A percentile compares a stretch with the other conserved stretches of the same genome.
Conservation (phyloP, 495 filamentous ascomycete genomes). For the Neurospora tetraspora region DNA sequence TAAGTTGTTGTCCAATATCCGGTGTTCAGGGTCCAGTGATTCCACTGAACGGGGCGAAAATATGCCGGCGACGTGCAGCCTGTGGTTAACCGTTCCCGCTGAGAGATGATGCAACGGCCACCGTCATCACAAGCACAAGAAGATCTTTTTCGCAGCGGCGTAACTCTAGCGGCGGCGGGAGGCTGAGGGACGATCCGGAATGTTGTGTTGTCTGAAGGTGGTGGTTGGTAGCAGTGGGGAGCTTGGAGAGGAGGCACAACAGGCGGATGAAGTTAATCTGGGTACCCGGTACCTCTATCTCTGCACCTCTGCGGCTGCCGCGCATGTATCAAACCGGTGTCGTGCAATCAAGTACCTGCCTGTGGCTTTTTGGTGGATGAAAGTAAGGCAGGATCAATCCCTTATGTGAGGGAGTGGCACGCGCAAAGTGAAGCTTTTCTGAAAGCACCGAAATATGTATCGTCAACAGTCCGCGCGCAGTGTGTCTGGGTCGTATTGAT, state of each 20-base stretch:
- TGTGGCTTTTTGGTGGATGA: neutral
- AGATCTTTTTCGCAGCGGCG: neutral
- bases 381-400: neutral
- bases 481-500: neutral
- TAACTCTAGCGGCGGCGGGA: neutral
- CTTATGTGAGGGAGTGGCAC: no score
- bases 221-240: neutral
- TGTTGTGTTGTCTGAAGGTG: neutral
- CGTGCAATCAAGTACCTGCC: neutral
- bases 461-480: neutral
- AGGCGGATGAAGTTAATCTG: neutral
- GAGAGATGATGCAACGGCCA: neutral
- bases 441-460: neutral
- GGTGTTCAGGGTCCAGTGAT: neutral
- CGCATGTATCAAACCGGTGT: neutral
- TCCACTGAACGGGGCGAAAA: neutral
- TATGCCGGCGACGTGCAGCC: slow-evolving; percentile 7
- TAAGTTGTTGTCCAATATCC: no score
- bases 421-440: neutral
- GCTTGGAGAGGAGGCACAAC: neutral
- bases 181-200: neutral
- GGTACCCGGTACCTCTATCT: neutral
- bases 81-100: neutral
- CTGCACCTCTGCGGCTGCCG: neutral
- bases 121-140: slow-evolving; percentile 3